Conservation (phyloP, 176 grass and related monocot genomes). For the Elymus sibiricus region DNA sequence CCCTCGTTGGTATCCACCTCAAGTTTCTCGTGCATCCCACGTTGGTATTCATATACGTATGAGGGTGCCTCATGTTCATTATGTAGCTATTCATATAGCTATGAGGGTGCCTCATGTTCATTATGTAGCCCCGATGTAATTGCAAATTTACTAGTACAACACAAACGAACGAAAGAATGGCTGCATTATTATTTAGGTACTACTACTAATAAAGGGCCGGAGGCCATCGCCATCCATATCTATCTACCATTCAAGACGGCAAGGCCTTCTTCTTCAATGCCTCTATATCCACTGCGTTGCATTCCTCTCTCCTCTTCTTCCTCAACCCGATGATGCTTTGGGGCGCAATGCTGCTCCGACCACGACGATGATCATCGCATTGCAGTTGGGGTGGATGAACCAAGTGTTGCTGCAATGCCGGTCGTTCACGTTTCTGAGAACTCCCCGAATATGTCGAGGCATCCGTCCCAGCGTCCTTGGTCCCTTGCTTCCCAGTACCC, state of each 20-base stretch:
- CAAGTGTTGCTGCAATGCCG: not conserved
- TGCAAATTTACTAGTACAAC: not conserved
- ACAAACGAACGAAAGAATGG: slow-evolving; percentile 30
- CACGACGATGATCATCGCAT: not conserved
- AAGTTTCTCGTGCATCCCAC: too few species aligned
- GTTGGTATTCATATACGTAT: too few species aligned
- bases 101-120: too few species aligned
- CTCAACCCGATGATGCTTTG: not conserved
- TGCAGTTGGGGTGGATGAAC: not conserved
- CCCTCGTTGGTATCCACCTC: too few species aligned
- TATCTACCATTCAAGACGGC: slow-evolving; percentile 21
- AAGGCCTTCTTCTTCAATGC: not conserved
- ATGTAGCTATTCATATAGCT: too few species aligned
- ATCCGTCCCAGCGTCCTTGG: slow-evolving; percentile 42
- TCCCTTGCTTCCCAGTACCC: slow-evolving; percentile 88
- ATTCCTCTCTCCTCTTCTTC: slow-evolving; percentile 5
- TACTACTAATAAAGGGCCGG: slow-evolving; percentile 1
- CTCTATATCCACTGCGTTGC: not conserved
- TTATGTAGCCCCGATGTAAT: too few species aligned
- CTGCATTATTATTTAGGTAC: slow-evolving; percentile 18
- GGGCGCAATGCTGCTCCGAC: not conserved
- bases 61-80: too few species aligned
- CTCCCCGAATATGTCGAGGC: slow-evolving; percentile 66
- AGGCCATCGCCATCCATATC: slow-evolving; percentile 7
- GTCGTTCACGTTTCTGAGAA: slow-evolving; percentile 28